Evolutionary conservation across 129 eudicot genomes (phyloP), one percentile per base, ranked within the genome.

Genomic region (Helianthus tuberosus): DNA sequence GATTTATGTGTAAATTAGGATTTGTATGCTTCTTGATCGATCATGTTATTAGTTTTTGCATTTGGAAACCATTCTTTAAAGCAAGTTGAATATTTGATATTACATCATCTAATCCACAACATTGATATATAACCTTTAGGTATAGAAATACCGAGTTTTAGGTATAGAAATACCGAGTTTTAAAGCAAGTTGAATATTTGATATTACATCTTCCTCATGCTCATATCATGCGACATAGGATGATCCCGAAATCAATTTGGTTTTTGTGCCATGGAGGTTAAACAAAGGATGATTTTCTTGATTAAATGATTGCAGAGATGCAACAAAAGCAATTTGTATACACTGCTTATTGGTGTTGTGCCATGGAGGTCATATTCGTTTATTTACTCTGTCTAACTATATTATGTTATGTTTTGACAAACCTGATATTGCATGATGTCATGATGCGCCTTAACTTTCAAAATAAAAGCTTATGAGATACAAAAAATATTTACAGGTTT

Each of bases 401-500:
- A 27, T 32, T 53, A 66, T 66, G 35, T 46, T n/a, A 58, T 17
- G n/a, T 12, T 41, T 44, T 16, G 15, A 39, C 72, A 20, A 59
- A 12, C 11, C 6, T 11, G 11, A 55, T 54, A 54, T 43, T 55
- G 60, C 47, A 8, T 53, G 29, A 15, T 53, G 25, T 3, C 59
- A 53, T 53, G 25, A n/a, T 3, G 4, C 2, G 9, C 38, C 12
- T 11, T 54, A 71, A 36, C 44, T 60, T 60, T 54, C 20, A 6
- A 6, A 43, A 29, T 29, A 46, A 73, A n/a, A 15, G 10, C 75
- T 67, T 76, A 76, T 39, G 0, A 35, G 32, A 77, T 57, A 48
- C 5, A 43, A 43, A 43, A 11, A 11, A 73, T 48, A 23, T 39
- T 83, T 84, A 14, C 85, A 89, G 93, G 96, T 89, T 89, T 77